Conservation (phyloP, 2,329 filamentous ascomycete genomes). For the Fusarium sublunatum region DNA sequence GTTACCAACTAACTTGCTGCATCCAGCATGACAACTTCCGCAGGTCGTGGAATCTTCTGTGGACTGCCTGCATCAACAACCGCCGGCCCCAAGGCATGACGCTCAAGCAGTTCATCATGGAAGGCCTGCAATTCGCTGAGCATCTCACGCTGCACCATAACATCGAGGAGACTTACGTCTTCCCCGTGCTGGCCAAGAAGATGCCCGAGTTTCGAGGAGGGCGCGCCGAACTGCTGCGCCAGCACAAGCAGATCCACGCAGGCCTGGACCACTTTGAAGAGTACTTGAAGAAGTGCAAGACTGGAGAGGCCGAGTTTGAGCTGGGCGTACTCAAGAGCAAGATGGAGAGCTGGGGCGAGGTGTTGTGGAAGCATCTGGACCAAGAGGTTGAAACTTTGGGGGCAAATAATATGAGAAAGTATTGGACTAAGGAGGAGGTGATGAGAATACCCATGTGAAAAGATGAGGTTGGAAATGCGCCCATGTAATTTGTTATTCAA, state of each 20-base stretch:
- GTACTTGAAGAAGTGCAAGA: conserved; percentile 72
- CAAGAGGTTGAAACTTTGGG: conserved; percentile 83
- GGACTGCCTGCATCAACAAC: conserved; percentile 69
- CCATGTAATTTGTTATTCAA: conserved; percentile 8
- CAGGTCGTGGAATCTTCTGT: conserved; percentile 76
- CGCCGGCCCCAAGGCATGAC: conserved; percentile 73
- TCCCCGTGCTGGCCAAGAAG: conserved; percentile 78
- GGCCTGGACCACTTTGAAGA: conserved; percentile 75
- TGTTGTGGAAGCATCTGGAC: conserved; percentile 85
- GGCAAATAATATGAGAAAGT: conserved; percentile 68
- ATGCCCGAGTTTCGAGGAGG: conserved; percentile 78
- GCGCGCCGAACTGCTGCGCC: conserved; percentile 71
- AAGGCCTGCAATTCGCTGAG: conserved; percentile 75
- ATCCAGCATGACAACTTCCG: conserved; percentile 81
- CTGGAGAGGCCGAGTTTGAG: conserved; percentile 70
- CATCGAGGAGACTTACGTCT: conserved; percentile 86
- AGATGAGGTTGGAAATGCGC: background rate
- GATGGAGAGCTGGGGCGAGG: conserved; percentile 81
- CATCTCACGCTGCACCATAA: conserved; percentile 81
- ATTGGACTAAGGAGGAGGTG: conserved; percentile 84
- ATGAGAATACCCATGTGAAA: conserved; percentile 72
- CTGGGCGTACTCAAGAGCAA: conserved; percentile 71
- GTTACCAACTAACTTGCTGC: background rate
- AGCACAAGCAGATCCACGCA: conserved; percentile 82
- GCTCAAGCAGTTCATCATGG: conserved; percentile 73